Evolutionary conservation across 352 stramenopile species (phyloP), one percentile per base, ranked within the genome.

Genomic region (Elongisporangium undulatum): DNA sequence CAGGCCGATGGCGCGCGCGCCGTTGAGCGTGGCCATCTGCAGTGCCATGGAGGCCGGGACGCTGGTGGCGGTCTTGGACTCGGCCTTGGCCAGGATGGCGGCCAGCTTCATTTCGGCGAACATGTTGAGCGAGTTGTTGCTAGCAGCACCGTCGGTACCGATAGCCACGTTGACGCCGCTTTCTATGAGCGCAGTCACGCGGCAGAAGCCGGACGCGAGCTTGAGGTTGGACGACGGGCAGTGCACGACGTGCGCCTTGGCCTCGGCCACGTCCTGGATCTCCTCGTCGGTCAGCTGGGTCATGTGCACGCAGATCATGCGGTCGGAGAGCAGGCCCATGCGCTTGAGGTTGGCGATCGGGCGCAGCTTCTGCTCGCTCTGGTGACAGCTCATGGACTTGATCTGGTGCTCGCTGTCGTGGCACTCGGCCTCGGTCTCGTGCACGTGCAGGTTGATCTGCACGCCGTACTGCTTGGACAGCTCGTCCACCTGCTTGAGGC

Each of bases 101-200:
- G 86, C 85, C 53, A 96, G 67, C 68, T 94, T 95, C 81, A 95
- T 94, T 70, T 97, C 89, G 12, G 63, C 72, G 50, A 96, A 88
- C 87, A 97, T 96, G 61, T 96, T 85, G 55, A 96, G 77, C 61
- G 85, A 90, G 62, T 96, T 96, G 72, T 97, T 96, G 65, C 84
- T 94, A 12, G 85, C 81, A 4, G 85, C 83, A 15, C 83, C 71
- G 68, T 97, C 89, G 62, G 89, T 97, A 51, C 90, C 90, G 50
- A 97, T 75, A 19, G 77, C 84, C 0, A 97, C 88, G 64, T 96
- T 96, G 15, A 95, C 82, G 22, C 89, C 90, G 1, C 67, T 68
- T 34, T 84, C 73, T n/a, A 95, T 49, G 64, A 96, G 78, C 20
- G 87, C 73, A 23, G 79, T 67, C 53, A 96, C 81, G 34, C 71